These are phyloP conservation scores for Venturia pyrina DNA, from an alignment of 2,329 filamentous ascomycete species.

Conservation along the genomic window DNA sequence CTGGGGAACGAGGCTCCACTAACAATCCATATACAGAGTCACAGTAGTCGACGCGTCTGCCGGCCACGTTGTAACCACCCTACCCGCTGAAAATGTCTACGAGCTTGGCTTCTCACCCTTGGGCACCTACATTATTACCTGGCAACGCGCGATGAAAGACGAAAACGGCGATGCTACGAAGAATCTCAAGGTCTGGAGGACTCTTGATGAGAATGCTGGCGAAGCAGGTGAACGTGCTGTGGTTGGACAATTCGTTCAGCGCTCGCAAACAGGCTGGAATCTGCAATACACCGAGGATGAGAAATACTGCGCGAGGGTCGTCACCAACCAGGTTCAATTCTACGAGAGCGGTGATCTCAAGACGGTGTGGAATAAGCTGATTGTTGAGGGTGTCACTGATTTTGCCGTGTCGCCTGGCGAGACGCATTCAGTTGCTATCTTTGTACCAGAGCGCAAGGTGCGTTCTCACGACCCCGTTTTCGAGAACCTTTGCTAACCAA, in stretches of 20 bases:
- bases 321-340: conserved; percentile 97
- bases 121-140: conserved; percentile 90
- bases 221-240: conserved; percentile 29
- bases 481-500: conserved; percentile 5
- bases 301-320: conserved; percentile 80
- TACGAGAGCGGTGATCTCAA: conserved; percentile 79
- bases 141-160: conserved; percentile 89
- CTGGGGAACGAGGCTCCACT: conserved; percentile 11
- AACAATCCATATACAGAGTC: conserved; percentile 43
- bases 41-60: conserved; percentile 71
- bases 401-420: conserved; percentile 85
- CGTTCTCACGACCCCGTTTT: conserved; percentile 17
- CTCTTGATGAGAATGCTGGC: conserved; percentile 56
- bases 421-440: conserved; percentile 87
- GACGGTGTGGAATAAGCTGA: conserved; percentile 90
- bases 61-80: conserved; percentile 62
- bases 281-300: conserved; percentile 94
- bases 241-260: conserved; percentile 82
- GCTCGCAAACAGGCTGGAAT: conserved; percentile 92
- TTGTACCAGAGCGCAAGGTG: conserved; percentile 92
- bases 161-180: conserved; percentile 87
- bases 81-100: conserved; percentile 76
- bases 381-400: conserved; percentile 78
- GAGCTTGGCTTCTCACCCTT: conserved; percentile 90
- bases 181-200: conserved; percentile 95